These are phyloP conservation scores for Lodderomyces theae DNA, from an alignment of 1,139 yeast genomes.

Conservation along the genomic window DNA sequence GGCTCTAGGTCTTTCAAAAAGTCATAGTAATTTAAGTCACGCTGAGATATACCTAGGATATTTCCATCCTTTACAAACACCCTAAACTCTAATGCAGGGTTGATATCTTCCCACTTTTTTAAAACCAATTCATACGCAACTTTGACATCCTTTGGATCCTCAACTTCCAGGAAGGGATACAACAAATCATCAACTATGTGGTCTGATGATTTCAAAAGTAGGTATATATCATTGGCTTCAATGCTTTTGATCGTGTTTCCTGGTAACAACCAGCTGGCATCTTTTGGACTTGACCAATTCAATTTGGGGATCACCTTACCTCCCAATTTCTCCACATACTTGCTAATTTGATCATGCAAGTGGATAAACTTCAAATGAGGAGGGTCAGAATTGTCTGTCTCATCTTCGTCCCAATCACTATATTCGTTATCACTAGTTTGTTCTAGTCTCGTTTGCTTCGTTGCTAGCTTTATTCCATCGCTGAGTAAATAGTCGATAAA, in stretches of 20 bases:
- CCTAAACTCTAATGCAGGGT: conserved; percentile 89
- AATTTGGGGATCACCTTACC: conserved; percentile 78
- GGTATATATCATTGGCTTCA: conserved; percentile 68
- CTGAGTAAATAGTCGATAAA: conserved; percentile 69
- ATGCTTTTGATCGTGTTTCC: conserved; percentile 72
- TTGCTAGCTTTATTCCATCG: conserved; percentile 76
- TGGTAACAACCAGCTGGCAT: conserved; percentile 87
- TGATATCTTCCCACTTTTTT: conserved; percentile 74
- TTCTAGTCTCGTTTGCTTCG: conserved; percentile 21
- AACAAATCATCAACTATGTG: conserved; percentile 83
- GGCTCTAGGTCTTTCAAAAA: conserved; percentile 53
- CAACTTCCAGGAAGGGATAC: conserved; percentile 57
- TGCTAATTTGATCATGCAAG: conserved; percentile 53
- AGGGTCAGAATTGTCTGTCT: conserved; percentile 13
- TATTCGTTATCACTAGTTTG: conserved; percentile 60
- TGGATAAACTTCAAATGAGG: conserved; percentile 43
- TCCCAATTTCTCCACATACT: conserved; percentile 41
- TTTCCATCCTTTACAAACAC: conserved; percentile 66
- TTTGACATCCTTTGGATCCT: conserved; percentile 10
- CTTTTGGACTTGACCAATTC: conserved; percentile 97
- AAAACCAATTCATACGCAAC: conserved; percentile 61
- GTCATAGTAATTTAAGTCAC: conserved; percentile 81
- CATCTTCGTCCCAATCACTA: conserved; percentile 65
- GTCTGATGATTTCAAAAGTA: conserved; percentile 80
- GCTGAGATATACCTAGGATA: conserved; percentile 74